Conservation (phyloP, 495 filamentous ascomycete species). For the Penicillium diatomitis region DNA sequence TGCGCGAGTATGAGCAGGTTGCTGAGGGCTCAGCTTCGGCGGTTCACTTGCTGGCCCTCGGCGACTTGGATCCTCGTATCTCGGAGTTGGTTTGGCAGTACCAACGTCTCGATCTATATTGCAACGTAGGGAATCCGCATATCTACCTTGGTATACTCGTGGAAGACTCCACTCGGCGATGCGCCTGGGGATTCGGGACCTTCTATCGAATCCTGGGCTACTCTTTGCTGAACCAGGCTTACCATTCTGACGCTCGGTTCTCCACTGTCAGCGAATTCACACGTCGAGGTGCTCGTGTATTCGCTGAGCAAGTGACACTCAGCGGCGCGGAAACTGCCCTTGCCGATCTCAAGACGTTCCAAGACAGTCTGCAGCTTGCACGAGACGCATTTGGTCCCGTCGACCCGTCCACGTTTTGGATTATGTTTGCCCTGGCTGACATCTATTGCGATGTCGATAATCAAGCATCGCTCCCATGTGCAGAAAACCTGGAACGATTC, state of each 20-base stretch:
- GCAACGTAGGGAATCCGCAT: conserved; percentile 11
- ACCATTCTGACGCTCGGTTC: conserved; percentile 9
- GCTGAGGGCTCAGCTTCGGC: neutral
- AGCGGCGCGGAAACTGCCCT: conserved; percentile 7
- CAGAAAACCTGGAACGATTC: conserved; percentile 14
- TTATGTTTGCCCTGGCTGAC: conserved; percentile 26
- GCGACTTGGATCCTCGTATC: conserved; percentile 24
- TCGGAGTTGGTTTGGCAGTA: conserved; percentile 31
- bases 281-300: conserved; percentile 34
- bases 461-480: conserved; percentile 4
- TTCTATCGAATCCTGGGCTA: conserved; percentile 49
- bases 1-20: conserved; percentile 30
- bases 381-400: conserved; percentile 3
- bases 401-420: conserved; percentile 21
- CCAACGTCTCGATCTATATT: conserved; percentile 9
- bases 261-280: conserved; percentile 37
- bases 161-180: conserved; percentile 49
- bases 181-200: conserved; percentile 55
- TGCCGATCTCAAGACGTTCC: conserved; percentile 8
- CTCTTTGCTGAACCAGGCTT: conserved; percentile 39
- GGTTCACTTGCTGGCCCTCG: too few relatives aligned
- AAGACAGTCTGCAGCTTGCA: conserved; percentile 11
- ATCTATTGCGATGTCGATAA: conserved; percentile 10
- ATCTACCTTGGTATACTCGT: conserved; percentile 52
- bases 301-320: conserved; percentile 18